These are phyloP conservation scores for Iris macrosiphon DNA, from an alignment of 106 monocot species.

Conservation along the genomic window DNA sequence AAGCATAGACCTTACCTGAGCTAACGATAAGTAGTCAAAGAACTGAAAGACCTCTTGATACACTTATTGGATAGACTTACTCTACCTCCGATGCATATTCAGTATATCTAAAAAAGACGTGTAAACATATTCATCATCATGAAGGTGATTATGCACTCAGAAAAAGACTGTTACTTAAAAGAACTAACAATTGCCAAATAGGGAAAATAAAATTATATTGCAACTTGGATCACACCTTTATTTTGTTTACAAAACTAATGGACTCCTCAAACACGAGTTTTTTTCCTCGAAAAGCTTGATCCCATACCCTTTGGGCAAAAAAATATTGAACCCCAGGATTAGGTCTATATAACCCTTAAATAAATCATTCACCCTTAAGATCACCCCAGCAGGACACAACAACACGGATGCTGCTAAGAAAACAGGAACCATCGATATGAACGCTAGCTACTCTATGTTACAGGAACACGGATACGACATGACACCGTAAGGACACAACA, in stretches of 20 bases:
- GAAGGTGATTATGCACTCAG: constrained; percentile 75
- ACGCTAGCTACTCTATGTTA: too few species aligned
- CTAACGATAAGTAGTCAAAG: constrained; percentile 11
- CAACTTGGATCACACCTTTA: constrained; percentile 67
- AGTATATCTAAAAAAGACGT: constrained; percentile 95
- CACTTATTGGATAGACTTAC: constrained; percentile 85
- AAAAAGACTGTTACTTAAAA: constrained; percentile 2
- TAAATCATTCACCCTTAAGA: constrained; percentile 54
- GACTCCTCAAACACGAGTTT: constrained; percentile 80
- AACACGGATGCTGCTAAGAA: too few species aligned
- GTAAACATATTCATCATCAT: constrained; percentile 79
- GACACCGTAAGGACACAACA: too few species aligned
- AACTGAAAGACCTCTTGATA: constrained; percentile 56
- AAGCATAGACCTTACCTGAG: not conserved
- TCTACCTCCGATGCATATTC: constrained; percentile 91
- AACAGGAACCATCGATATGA: too few species aligned
- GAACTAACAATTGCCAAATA: not conserved
- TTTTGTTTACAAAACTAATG: constrained; percentile 80
- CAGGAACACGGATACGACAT: too few species aligned
- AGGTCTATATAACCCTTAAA: constrained; percentile 64
- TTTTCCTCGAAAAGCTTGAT: constrained; percentile 67
- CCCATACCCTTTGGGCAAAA: constrained; percentile 68
- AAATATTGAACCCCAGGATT: constrained; percentile 73
- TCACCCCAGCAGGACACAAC: constrained; percentile 65
- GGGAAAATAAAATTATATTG: too few species aligned